phyloP scores from a whole-genome alignment of 345 rosid genomes.

The Populus ilicifolia region DNA sequence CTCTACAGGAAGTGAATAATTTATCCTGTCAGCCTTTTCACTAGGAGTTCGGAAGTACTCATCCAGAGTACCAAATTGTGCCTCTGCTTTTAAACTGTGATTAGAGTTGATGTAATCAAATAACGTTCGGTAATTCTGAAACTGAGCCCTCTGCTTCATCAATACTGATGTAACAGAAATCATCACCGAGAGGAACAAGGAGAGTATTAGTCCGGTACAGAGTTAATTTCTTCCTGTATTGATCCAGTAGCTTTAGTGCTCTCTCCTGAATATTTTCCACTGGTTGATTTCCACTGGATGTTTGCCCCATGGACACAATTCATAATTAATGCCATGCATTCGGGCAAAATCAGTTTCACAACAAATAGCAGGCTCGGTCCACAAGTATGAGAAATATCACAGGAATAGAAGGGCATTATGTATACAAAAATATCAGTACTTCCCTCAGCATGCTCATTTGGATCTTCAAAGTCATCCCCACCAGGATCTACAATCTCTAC shows the following conservation, averaged over 20 bases:
- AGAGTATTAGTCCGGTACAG: slow-evolving; percentile 85
- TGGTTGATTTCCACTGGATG: slow-evolving; percentile 71
- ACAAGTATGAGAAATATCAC: slow-evolving; percentile 95
- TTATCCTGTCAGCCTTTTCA: slow-evolving; percentile 79
- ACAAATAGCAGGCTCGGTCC: slow-evolving; percentile 99
- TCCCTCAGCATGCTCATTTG: slow-evolving; percentile 62
- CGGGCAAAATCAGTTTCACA: slow-evolving; percentile 97
- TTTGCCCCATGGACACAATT: slow-evolving; percentile 76
- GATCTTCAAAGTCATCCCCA: slow-evolving; percentile 46
- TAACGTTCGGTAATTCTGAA: slow-evolving; percentile 77
- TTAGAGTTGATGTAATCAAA: slow-evolving; percentile 88
- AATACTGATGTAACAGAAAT: slow-evolving; percentile 71
- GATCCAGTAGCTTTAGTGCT: slow-evolving; percentile 75
- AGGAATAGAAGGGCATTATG: slow-evolving; percentile 99
- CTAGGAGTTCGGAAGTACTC: slow-evolving; percentile 77
- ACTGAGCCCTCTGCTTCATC: slow-evolving; percentile 96
- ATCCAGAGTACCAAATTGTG: slow-evolving; percentile 83
- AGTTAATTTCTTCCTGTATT: slow-evolving; percentile 87
- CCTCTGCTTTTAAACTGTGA: slow-evolving; percentile 80
- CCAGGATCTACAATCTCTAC: slow-evolving; percentile 53
- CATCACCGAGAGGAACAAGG: slow-evolving; percentile 96
- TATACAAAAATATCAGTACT: slow-evolving; percentile 88
- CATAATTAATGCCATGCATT: slow-evolving; percentile 51
- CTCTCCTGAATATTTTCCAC: slow-evolving; percentile 81
- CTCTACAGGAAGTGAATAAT: slow-evolving; percentile 80